Percentiles rank a stretch among this genome's conserved stretches.
phyloP scores from a whole-genome alignment of 2,329 filamentous ascomycete species.

The Elsinoe ampelina region DNA sequence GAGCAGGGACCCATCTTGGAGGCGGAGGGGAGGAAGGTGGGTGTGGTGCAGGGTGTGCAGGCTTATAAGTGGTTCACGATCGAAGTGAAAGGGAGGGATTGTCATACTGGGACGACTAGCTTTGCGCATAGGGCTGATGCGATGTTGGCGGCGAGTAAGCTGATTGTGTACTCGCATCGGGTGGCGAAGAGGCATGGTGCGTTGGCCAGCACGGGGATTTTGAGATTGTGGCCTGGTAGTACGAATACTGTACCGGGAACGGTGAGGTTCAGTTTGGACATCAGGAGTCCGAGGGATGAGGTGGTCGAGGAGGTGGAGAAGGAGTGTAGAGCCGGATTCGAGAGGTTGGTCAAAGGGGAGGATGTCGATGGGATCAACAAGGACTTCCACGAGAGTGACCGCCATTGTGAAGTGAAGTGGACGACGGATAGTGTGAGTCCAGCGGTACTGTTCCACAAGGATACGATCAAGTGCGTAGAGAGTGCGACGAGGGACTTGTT shows the following conservation, averaged over 20 bases:
- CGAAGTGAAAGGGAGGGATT: constrained; percentile 56
- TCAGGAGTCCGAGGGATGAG: constrained; percentile 50
- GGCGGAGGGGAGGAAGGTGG: constrained; percentile 52
- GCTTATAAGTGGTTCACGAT: constrained; percentile 67
- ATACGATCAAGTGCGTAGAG: constrained; percentile 58
- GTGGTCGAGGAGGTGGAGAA: constrained; percentile 50
- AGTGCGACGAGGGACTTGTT: constrained; percentile 50
- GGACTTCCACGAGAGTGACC: constrained; percentile 31
- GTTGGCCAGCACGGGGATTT: constrained; percentile 60
- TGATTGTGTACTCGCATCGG: constrained; percentile 58
- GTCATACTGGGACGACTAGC: constrained; percentile 67
- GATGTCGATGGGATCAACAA: constrained; percentile 41
- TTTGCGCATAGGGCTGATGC: constrained; percentile 58
- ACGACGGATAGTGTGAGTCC: constrained; percentile 52
- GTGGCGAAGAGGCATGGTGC: constrained; percentile 52
- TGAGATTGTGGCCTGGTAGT: constrained; percentile 56
- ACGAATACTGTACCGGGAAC: constrained; percentile 65
- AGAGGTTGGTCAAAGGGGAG: constrained; percentile 48
- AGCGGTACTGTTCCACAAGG: constrained; percentile 55
- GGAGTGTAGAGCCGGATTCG: constrained; percentile 49
- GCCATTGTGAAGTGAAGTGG: constrained; percentile 46
- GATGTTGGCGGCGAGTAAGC: constrained; percentile 54
- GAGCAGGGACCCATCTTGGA: constrained; percentile 75
- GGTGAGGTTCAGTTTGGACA: constrained; percentile 60
- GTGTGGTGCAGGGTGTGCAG: constrained; percentile 63